Evolutionary conservation across 1,284 basidiomycete genomes (phyloP), one percentile per base, ranked within the genome.

Genomic region (Malassezia psittaci): DNA sequence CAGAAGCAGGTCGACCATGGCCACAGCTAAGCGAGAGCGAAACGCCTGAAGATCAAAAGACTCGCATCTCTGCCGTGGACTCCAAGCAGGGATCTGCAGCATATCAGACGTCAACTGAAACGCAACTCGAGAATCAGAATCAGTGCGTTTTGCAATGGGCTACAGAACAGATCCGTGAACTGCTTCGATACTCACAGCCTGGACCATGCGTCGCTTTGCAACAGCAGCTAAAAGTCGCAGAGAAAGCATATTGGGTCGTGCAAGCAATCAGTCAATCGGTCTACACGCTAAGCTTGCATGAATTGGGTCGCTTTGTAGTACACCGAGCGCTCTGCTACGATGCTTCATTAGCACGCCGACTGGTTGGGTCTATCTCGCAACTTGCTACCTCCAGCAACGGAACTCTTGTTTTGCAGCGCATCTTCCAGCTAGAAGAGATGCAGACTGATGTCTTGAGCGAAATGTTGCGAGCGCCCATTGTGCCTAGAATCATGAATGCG

Each of bases 301-400:
- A 59, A 32, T 63, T 67, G 35, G 72, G 70, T 40, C 67, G 72
- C 35, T 74, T 68, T 42, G 45, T 74, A 19, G 65, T 71, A 12
- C 64, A 72, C 50, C 59, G 68, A 6, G 65, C 62, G 1, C 48
- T 60, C 29, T 47, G 53, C 51, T 24, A 42, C n/a, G 53, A 63
- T 41, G 32, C 56, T 1, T 33, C 56, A 10, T 51, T 63, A 2
- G 61, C 63, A 13, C 50, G 58, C 55, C 51, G 57, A 12, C 54
- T 74, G 29, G 49, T 53, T 21, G 66, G 63, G 1, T 45, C 57
- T 1, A 66, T 65, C 42, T 66, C 64, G 12, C 48, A 60, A 13
- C 61, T 74, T 21, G 45, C 66, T 19, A 54, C 68, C 34, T 67
- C 64, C 19, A 67, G 67, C 16, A 66, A 63, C 37, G 70, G 70